Percentiles rank a stretch among this genome's conserved stretches.
These are phyloP conservation scores for Penicillium silybi DNA, from an alignment of 495 filamentous ascomycete genomes.

Conservation along the genomic window DNA sequence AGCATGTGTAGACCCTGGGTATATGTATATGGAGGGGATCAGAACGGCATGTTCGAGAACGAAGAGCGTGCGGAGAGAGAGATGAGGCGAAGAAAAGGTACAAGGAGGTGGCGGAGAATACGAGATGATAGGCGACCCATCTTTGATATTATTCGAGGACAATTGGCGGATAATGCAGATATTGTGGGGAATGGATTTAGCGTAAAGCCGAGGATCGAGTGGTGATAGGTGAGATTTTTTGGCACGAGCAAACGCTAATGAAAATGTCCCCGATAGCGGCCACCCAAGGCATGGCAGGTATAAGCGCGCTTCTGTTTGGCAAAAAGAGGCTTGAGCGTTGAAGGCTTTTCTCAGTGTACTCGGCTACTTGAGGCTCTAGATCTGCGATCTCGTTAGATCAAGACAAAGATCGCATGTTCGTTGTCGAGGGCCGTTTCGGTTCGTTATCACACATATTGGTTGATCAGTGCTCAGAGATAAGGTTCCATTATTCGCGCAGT, in stretches of 20 bases:
- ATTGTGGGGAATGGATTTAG: neutral
- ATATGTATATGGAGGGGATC: constrained; percentile 1
- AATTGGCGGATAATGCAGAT: neutral
- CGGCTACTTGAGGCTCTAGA: neutral
- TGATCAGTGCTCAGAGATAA: neutral
- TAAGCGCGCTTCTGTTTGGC: neutral
- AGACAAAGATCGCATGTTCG: neutral
- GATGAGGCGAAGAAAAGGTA: constrained; percentile 15
- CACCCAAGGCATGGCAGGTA: neutral
- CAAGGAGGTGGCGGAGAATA: constrained; percentile 20
- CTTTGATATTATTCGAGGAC: neutral
- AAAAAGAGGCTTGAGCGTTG: neutral
- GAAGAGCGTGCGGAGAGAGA: constrained; percentile 4
- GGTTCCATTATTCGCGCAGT: neutral
- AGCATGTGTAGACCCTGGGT: constrained; percentile 1
- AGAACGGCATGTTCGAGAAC: neutral
- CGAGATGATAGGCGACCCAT: constrained; percentile 2
- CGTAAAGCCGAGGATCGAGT: neutral
- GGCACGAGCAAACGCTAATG: neutral
- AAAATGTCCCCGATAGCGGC: constrained; percentile 2
- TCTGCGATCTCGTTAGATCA: neutral
- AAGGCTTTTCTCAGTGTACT: neutral
- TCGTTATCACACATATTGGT: neutral
- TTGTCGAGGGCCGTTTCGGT: neutral
- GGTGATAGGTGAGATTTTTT: neutral